Base-by-base conservation (phyloP, 2,329 filamentous ascomycete species). In the Botryosphaeria dothidea region DNA sequence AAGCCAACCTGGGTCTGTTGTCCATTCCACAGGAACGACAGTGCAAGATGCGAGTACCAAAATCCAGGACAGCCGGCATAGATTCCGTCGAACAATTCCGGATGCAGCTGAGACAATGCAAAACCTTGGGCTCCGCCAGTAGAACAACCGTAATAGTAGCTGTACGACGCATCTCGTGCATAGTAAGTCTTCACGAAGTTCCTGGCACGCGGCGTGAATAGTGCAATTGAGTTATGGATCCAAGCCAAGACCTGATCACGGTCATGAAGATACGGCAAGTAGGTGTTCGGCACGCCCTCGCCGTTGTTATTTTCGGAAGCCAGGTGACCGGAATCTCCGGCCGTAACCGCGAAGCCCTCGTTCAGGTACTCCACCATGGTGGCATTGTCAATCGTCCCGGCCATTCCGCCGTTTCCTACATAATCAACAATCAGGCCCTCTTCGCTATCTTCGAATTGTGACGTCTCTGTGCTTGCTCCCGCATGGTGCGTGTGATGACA, bases 41-140 rank as follows among this genome's bases (percentile, higher is more conserved):
- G 45, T 23, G 64, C 43, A 15, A 69, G 62, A 57, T 67, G 67
- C 7, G 65, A 65, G 29, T 66, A 68, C 65, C 65, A 68, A 41
- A 66, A 66, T 6, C 65, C 68, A 15, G 68, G 65, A 48, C 65
- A 64, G 9, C 66, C 68, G 29, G 67, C 63, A 34, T 68, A 65
- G 27, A 69, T 64, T 2, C 68, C 68, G 56, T 69, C 67, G 38
- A 68, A 69, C 9, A 69, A 38, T 8, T 64, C 67, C 34, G 66
- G 66, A 34, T 68, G 64, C 25, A 56, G 54, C 41, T 68, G 65
- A 4, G 67, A 64, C 27, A 69, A 34, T 2, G 68, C 67, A 66
- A 66, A 69, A 15, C 65, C 68, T 48, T 69, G 68, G 15, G 63
- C 66, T 2, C 68, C 68, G 38, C 68, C 68, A 5, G 66, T 61